Percentiles rank a stretch among this genome's conserved stretches.
Conservation (phyloP, 2,329 filamentous ascomycete species). For the Endoconidiophora polonica region DNA sequence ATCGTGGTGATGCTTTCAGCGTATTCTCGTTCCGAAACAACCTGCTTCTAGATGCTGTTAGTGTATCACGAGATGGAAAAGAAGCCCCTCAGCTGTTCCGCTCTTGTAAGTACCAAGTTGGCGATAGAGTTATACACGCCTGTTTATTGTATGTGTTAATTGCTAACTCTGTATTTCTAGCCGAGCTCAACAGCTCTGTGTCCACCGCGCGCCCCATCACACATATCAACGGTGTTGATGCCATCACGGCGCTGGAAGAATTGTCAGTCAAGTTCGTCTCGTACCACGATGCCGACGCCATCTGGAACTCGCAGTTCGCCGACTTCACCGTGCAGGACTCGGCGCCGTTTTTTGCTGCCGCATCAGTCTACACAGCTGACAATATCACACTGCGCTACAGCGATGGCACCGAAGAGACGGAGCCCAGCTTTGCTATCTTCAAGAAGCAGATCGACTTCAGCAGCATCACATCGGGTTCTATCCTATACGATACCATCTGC, state of each 20-base stretch:
- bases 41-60: constrained; percentile 30
- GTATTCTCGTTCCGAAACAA: constrained; percentile 29
- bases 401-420: constrained; percentile 21
- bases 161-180: neutral
- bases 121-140: neutral
- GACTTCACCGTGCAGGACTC: constrained; percentile 14
- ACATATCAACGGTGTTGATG: constrained; percentile 18
- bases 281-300: constrained; percentile 18
- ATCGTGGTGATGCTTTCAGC: constrained; percentile 35
- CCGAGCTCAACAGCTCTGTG: no score
- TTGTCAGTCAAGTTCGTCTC: constrained; percentile 14
- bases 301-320: constrained; percentile 26
- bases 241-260: constrained; percentile 16
- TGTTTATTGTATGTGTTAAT: neutral
- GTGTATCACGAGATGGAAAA: constrained; percentile 42
- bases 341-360: constrained; percentile 18
- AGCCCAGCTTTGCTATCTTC: constrained; percentile 19
- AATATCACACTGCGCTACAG: constrained; percentile 22
- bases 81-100: constrained; percentile 41
- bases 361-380: constrained; percentile 18
- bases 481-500: constrained; percentile 23
- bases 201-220: constrained; percentile 10
- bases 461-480: constrained; percentile 20
- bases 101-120: constrained; percentile 22
- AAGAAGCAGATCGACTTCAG: constrained; percentile 18